Conservation (phyloP, 208 protist genomes). For the Leishmania tarentolae region DNA sequence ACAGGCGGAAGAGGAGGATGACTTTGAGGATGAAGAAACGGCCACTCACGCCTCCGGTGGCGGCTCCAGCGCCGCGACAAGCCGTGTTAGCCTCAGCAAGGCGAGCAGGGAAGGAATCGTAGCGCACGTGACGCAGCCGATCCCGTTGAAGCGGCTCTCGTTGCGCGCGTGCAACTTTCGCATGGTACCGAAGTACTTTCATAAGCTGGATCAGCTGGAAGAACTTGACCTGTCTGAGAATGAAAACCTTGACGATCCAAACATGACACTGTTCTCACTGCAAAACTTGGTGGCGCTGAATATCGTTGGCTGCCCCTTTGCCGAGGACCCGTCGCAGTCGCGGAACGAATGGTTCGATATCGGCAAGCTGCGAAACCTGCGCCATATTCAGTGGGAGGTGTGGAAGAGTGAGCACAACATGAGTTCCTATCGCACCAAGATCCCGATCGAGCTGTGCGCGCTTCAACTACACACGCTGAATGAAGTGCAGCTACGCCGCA, state of each 20-base stretch:
- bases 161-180: slow-evolving; percentile 70
- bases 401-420: slow-evolving; percentile 81
- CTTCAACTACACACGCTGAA: slow-evolving; percentile 66
- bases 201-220: slow-evolving; percentile 77
- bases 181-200: slow-evolving; percentile 89
- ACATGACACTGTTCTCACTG: slow-evolving; percentile 89
- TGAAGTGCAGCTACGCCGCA: slow-evolving; percentile 60
- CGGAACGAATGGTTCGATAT: slow-evolving; percentile 91
- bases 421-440: slow-evolving; percentile 82
- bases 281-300: slow-evolving; percentile 75
- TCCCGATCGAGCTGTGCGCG: slow-evolving; percentile 85
- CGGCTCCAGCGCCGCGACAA: slow-evolving; percentile 32
- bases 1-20: slow-evolving; percentile 17
- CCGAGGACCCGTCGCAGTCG: slow-evolving; percentile 51
- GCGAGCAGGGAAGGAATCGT: slow-evolving; percentile 72
- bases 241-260: slow-evolving; percentile 75
- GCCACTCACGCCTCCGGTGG: slow-evolving; percentile 36
- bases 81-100: slow-evolving; percentile 66
- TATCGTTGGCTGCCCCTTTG: slow-evolving; percentile 86
- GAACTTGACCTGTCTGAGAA: slow-evolving; percentile 89
- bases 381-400: slow-evolving; percentile 81
- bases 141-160: slow-evolving; percentile 72
- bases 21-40: slow-evolving; percentile 38
- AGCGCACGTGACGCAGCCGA: slow-evolving; percentile 56
- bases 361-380: slow-evolving; percentile 66